A percentile compares a stretch with the other conserved stretches of the same genome.
phyloP scores from a whole-genome alignment of 306 rosid species.

The Datisca glomerata region DNA sequence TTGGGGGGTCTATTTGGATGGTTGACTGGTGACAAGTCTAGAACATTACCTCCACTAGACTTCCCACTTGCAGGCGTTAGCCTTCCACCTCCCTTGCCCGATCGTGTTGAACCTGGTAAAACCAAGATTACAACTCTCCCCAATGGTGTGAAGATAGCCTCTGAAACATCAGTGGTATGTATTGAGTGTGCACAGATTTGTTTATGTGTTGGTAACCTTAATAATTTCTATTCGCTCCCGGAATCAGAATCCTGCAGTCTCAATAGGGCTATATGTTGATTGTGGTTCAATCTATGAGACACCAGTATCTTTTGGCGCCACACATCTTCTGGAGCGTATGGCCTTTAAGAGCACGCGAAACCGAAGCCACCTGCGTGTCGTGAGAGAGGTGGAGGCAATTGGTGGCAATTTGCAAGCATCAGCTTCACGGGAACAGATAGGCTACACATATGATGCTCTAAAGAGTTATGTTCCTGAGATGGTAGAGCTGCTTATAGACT shows the following conservation, averaged over 20 bases:
- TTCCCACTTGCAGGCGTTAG: conserved; percentile 56
- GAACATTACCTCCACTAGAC: conserved; percentile 43
- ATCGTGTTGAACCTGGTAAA: conserved; percentile 49
- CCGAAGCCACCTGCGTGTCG: conserved; percentile 73
- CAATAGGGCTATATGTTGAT: conserved; percentile 68
- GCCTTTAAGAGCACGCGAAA: conserved; percentile 84
- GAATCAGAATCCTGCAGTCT: conserved; percentile 64
- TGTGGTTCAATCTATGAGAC: conserved; percentile 81
- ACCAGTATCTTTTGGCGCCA: conserved; percentile 55
- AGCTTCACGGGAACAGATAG: conserved; percentile 89
- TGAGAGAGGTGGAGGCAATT: conserved; percentile 88
- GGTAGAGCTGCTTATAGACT: conserved; percentile 85
- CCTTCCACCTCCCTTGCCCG: conserved; percentile 71
- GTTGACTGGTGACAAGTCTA: conserved; percentile 52
- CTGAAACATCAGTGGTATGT: conserved; percentile 57
- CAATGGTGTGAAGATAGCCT: conserved; percentile 74
- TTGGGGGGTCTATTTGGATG: conserved; percentile 71
- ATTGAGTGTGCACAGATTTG: neutral
- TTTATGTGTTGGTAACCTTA: too few species aligned
- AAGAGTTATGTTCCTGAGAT: conserved; percentile 83
- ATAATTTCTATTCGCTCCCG: too few species aligned
- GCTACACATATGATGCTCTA: conserved; percentile 77
- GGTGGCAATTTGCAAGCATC: conserved; percentile 86
- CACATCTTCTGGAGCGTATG: conserved; percentile 81
- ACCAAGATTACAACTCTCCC: conserved; percentile 63